A percentile compares a stretch with the other conserved stretches of the same genome.
Evolutionary conservation across 1,284 basidiomycete genomes (phyloP).

Genomic region (Cryptococcus floricola): DNA sequence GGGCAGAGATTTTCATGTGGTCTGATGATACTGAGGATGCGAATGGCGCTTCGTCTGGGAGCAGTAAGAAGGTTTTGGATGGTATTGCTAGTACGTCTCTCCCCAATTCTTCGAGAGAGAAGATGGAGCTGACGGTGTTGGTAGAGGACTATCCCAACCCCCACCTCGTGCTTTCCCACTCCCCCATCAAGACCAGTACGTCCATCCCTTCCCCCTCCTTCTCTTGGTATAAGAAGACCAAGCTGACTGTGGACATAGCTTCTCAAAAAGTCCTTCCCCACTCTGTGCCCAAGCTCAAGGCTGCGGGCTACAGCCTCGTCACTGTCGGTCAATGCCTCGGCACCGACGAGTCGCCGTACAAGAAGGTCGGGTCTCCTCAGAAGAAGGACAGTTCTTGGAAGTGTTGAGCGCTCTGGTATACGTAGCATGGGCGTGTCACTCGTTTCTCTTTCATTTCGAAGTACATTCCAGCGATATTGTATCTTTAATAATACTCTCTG

Average conservation of each 20-base stretch:
- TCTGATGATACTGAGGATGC: slow-evolving; percentile 38
- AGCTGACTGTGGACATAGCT: slow-evolving; percentile 9
- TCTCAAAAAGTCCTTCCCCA: slow-evolving; percentile 34
- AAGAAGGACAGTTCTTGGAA: slow-evolving; percentile 36
- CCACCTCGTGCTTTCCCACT: slow-evolving; percentile 41
- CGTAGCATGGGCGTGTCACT: no score
- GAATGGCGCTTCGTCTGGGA: slow-evolving; percentile 29
- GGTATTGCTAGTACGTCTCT: slow-evolving; percentile 17
- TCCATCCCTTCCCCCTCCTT: neutral
- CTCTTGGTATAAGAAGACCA: neutral
- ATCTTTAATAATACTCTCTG: no score
- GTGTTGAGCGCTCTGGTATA: slow-evolving; percentile 32
- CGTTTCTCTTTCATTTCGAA: no score
- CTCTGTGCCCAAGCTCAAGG: slow-evolving; percentile 26
- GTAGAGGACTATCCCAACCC: slow-evolving; percentile 25
- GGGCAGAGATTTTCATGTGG: slow-evolving; percentile 45
- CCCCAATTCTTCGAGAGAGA: neutral
- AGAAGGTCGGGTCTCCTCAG: slow-evolving; percentile 34
- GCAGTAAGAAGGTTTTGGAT: slow-evolving; percentile 28
- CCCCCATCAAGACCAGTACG: slow-evolving; percentile 27
- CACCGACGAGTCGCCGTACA: slow-evolving; percentile 41
- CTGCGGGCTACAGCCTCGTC: slow-evolving; percentile 42
- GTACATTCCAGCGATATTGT: no score
- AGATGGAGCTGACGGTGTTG: neutral
- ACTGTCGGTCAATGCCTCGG: slow-evolving; percentile 48